Percentiles rank a stretch among this genome's conserved stretches.
Evolutionary conservation across 495 filamentous ascomycete genomes (phyloP).

Genomic region (Podospora australis): DNA sequence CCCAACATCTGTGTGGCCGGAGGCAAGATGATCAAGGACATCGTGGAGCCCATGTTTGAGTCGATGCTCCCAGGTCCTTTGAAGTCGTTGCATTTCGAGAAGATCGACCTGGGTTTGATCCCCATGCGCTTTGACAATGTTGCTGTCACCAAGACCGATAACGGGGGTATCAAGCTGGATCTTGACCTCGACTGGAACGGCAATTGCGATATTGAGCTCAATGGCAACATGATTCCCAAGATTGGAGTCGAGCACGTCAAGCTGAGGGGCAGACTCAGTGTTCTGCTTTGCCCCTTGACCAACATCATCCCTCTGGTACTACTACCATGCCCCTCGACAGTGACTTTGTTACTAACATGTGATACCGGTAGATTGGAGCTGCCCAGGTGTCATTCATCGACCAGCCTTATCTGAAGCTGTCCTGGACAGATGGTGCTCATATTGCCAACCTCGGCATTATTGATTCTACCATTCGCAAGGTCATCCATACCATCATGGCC

Average conservation of each 20-base stretch:
- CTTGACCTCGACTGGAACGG: slow-evolving; percentile 38
- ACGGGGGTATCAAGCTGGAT: slow-evolving; percentile 38
- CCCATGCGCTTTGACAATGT: slow-evolving; percentile 33
- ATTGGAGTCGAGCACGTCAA: slow-evolving; percentile 38
- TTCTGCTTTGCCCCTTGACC: slow-evolving; percentile 35
- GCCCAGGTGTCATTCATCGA: slow-evolving; percentile 41
- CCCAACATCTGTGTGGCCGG: slow-evolving; percentile 35
- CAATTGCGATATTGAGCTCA: slow-evolving; percentile 35
- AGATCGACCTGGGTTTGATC: slow-evolving; percentile 32
- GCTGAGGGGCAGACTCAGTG: slow-evolving; percentile 32
- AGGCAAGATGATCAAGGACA: slow-evolving; percentile 30
- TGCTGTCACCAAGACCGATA: slow-evolving; percentile 31
- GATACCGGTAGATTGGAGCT: slow-evolving; percentile 32
- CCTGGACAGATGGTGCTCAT: slow-evolving; percentile 36
- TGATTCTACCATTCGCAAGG: slow-evolving; percentile 28
- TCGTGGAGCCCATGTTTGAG: slow-evolving; percentile 36
- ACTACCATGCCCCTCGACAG: too few species aligned
- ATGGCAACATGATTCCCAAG: slow-evolving; percentile 33
- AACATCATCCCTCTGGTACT: slow-evolving; percentile 36
- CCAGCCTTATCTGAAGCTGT: slow-evolving; percentile 31
- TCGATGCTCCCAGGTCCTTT: slow-evolving; percentile 33
- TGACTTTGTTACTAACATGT: not conserved
- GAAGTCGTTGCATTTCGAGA: slow-evolving; percentile 30
- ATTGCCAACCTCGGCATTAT: slow-evolving; percentile 32
- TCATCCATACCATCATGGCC: slow-evolving; percentile 33